phyloP scores from a whole-genome alignment of 441 rosid genomes.

The Daphne laureola region DNA sequence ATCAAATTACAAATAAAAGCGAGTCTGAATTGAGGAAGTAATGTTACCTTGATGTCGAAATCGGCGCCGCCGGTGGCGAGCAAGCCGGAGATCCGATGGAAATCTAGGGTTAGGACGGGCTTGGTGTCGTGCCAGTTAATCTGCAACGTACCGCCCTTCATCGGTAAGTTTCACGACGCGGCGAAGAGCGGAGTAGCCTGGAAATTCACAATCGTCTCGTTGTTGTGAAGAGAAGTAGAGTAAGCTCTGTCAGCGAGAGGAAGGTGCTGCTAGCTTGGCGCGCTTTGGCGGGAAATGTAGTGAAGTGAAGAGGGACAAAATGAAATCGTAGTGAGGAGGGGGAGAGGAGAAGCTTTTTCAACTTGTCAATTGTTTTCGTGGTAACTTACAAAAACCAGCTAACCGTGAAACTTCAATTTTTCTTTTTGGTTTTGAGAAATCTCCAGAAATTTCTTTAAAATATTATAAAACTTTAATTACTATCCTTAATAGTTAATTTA shows the following conservation, averaged over 20 bases:
- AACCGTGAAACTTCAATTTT: no score
- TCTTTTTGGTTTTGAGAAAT: no score
- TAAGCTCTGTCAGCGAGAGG: background rate
- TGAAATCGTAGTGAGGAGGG: no score
- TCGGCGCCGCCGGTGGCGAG: constrained; percentile 98
- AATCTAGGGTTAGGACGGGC: constrained; percentile 81
- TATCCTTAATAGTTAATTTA: no score
- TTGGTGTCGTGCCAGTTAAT: constrained; percentile 88
- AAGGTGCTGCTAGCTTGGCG: constrained; percentile 11
- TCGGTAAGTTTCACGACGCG: background rate
- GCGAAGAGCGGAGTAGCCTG: background rate
- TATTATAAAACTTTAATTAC: no score
- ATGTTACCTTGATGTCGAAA: constrained; percentile 68
- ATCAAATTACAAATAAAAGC: background rate
- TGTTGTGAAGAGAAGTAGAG: background rate
- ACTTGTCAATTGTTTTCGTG: no score
- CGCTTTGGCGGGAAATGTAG: constrained; percentile 34
- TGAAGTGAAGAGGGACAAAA: background rate
- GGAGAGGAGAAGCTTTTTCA: no score
- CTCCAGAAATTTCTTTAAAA: no score
- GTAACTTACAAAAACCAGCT: no score
- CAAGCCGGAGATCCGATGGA: constrained; percentile 69
- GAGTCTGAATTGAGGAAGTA: background rate
- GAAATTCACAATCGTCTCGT: background rate
- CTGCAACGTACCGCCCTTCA: constrained; percentile 91